These are phyloP conservation scores for Kwoniella sp. DNA, from an alignment of 768 basidiomycete species.

Conservation along the genomic window DNA sequence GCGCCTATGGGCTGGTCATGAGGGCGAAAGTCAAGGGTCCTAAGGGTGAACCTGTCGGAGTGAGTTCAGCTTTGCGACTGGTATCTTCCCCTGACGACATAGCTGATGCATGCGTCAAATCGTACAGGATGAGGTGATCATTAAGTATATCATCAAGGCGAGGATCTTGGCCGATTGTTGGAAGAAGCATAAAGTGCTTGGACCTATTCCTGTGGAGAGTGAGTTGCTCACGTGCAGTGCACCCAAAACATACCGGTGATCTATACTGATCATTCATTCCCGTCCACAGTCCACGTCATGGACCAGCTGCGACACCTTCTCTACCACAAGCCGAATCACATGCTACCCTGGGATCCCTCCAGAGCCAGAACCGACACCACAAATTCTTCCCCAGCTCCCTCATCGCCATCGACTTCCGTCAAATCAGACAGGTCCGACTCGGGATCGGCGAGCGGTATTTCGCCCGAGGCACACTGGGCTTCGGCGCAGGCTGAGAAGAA, in stretches of 20 bases:
- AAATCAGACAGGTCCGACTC: slow-evolving; percentile 9
- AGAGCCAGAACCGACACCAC: slow-evolving; percentile 20
- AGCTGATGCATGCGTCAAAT: slow-evolving; percentile 24
- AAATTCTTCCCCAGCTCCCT: background rate
- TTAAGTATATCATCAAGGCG: slow-evolving; percentile 98
- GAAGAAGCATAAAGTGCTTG: slow-evolving; percentile 91
- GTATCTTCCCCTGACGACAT: slow-evolving; percentile 25
- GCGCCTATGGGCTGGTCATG: slow-evolving; percentile 94
- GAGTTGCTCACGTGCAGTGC: slow-evolving; percentile 50
- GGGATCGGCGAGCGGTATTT: background rate
- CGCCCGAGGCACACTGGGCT: slow-evolving; percentile 29
- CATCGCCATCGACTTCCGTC: slow-evolving; percentile 4
- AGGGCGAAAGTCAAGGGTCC: slow-evolving; percentile 74
- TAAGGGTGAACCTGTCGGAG: slow-evolving; percentile 75
- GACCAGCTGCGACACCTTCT: slow-evolving; percentile 55
- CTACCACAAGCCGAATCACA: slow-evolving; percentile 66
- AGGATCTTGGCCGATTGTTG: slow-evolving; percentile 98
- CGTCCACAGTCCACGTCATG: slow-evolving; percentile 53
- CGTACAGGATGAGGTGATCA: slow-evolving; percentile 79
- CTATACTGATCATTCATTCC: background rate
- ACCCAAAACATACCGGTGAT: too few species aligned
- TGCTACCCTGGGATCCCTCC: slow-evolving; percentile 78
- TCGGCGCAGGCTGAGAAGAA: slow-evolving; percentile 11
- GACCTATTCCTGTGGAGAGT: slow-evolving; percentile 96
- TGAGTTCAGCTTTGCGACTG: slow-evolving; percentile 58